Evolutionary conservation across 805 yeast species (phyloP).

Genomic region (Nakazawaea wyomingensis): DNA sequence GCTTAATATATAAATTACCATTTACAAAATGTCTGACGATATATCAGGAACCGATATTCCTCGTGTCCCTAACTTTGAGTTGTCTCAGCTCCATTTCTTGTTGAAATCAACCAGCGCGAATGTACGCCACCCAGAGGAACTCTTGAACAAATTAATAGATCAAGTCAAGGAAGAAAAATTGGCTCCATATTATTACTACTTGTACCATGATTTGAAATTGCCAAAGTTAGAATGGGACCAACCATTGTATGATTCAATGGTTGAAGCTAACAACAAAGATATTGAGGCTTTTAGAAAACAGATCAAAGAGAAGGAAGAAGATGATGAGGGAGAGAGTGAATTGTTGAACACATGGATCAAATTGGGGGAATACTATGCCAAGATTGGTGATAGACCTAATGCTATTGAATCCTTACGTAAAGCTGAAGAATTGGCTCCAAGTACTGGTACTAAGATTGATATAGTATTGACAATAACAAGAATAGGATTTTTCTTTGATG

Average conservation of each 20-base stretch:
- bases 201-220: slow-evolving; percentile 41
- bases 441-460: slow-evolving; percentile 89
- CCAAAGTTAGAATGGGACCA: slow-evolving; percentile 55
- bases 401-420: slow-evolving; percentile 64
- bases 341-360: slow-evolving; percentile 69
- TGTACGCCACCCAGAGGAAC: slow-evolving; percentile 34
- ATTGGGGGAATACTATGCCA: slow-evolving; percentile 84
- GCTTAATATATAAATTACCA: neutral
- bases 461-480: slow-evolving; percentile 75
- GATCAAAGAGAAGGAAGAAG: slow-evolving; percentile 51
- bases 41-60: slow-evolving; percentile 43
- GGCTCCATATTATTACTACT: slow-evolving; percentile 78
- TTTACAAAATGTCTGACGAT: slow-evolving; percentile 27
- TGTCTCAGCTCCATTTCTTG: slow-evolving; percentile 76
- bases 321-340: slow-evolving; percentile 84
- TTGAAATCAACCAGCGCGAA: slow-evolving; percentile 33
- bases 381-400: slow-evolving; percentile 73
- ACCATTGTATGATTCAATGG: slow-evolving; percentile 44
- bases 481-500: slow-evolving; percentile 85
- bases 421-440: slow-evolving; percentile 74
- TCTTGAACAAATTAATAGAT: slow-evolving; percentile 39
- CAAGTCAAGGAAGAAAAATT: slow-evolving; percentile 56
- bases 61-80: slow-evolving; percentile 73
- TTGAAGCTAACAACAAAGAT: slow-evolving; percentile 47
- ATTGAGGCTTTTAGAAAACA: slow-evolving; percentile 48